These are phyloP conservation scores for Fraxinus latifolia DNA, from an alignment of 305 asterid genomes.

Conservation along the genomic window DNA sequence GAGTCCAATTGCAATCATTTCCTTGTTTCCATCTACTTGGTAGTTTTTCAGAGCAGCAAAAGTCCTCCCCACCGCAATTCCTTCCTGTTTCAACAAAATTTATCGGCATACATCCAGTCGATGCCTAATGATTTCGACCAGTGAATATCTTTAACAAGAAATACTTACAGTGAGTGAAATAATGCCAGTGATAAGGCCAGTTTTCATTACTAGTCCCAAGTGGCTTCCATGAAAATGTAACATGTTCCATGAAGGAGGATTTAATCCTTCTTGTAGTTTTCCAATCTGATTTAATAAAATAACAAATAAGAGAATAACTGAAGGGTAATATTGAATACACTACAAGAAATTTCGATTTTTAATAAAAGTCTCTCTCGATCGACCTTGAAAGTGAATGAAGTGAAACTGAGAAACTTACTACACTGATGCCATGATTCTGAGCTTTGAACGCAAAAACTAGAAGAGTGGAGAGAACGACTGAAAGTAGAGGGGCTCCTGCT, in stretches of 20 bases:
- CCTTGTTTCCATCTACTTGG: conserved; percentile 90
- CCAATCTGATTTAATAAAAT: conserved; percentile 52
- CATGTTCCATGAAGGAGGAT: conserved; percentile 93
- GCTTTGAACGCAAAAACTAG: conserved; percentile 63
- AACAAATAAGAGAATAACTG: not conserved
- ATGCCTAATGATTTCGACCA: not conserved
- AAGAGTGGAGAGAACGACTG: conserved; percentile 70
- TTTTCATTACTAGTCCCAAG: conserved; percentile 63
- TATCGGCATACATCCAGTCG: not conserved
- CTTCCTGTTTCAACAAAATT: conserved; percentile 51
- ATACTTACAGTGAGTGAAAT: conserved; percentile 71
- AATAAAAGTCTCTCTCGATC: not conserved
- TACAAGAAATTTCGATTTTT: not conserved
- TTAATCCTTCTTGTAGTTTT: conserved; percentile 64
- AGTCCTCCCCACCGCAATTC: conserved; percentile 88
- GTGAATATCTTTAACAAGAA: not conserved
- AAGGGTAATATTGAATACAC: not conserved
- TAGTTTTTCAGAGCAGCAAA: conserved; percentile 88
- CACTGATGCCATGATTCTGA: conserved; percentile 72
- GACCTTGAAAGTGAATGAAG: not conserved
- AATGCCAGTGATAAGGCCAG: conserved; percentile 76
- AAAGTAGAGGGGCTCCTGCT: conserved; percentile 83
- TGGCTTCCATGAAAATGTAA: conserved; percentile 57
- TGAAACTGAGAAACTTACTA: conserved; percentile 38
- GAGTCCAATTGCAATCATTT: conserved; percentile 80